Conservation (phyloP, 345 rosid species). For the Theobroma cacao region DNA sequence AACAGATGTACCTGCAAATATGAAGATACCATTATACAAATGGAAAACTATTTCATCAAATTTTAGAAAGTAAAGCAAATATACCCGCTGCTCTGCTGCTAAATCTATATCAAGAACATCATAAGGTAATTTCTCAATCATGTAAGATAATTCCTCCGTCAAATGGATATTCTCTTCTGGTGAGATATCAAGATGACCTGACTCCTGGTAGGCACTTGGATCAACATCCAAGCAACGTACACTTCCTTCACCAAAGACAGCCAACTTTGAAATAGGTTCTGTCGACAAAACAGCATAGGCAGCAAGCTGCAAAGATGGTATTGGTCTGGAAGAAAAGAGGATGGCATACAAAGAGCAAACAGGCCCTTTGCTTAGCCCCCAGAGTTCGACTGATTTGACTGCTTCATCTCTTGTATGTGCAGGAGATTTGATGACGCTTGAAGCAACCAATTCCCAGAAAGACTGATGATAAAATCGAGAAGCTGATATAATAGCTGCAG, state of each 20-base stretch:
- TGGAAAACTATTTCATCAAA: neutral
- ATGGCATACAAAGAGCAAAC: constrained; percentile 77
- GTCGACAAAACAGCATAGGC: constrained; percentile 80
- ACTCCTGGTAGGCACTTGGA: constrained; percentile 39
- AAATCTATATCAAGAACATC: constrained; percentile 75
- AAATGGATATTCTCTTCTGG: constrained; percentile 54
- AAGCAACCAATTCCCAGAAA: constrained; percentile 85
- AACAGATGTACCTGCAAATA: constrained; percentile 66
- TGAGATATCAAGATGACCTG: constrained; percentile 34
- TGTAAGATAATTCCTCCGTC: constrained; percentile 64
- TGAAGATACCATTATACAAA: constrained; percentile 15
- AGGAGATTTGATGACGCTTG: constrained; percentile 58
- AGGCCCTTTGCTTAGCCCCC: constrained; percentile 87
- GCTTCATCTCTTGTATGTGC: constrained; percentile 72
- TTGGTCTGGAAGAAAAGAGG: constrained; percentile 67
- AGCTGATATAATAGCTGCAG: constrained; percentile 60
- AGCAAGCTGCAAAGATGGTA: constrained; percentile 71
- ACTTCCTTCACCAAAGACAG: constrained; percentile 54
- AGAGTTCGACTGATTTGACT: constrained; percentile 75
- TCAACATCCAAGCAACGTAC: constrained; percentile 29
- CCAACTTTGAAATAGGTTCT: constrained; percentile 67
- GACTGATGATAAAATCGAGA: constrained; percentile 52
- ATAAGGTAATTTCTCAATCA: constrained; percentile 63
- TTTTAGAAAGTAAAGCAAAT: constrained; percentile 7
- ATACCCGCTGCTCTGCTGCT: constrained; percentile 72